Percentiles rank a stretch among this genome's conserved stretches.
Evolutionary conservation across 192 early-diverging fungal genomes (phyloP).

Genomic region (Phlyctochytrium bullatum): DNA sequence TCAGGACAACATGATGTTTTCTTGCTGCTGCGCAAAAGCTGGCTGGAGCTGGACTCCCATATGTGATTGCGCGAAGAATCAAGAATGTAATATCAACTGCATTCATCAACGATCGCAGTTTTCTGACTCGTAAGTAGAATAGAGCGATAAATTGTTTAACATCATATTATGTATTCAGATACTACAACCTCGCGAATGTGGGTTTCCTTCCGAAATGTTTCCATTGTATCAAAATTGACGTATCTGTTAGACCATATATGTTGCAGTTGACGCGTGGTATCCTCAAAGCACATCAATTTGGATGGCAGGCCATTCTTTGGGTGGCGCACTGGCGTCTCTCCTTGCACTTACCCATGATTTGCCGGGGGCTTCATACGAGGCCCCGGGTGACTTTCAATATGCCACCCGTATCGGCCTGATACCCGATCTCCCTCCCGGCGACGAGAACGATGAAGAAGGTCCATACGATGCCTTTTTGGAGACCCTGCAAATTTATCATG

Average conservation of each 20-base stretch:
- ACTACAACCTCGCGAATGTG: slow-evolving; percentile 63
- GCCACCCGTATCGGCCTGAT: slow-evolving; percentile 78
- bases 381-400: slow-evolving; percentile 78
- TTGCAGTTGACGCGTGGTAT: slow-evolving; percentile 62
- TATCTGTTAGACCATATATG: slow-evolving; percentile 54
- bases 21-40: slow-evolving; percentile 91
- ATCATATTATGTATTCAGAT: slow-evolving; percentile 23
- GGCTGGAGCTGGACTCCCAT: slow-evolving; percentile 77
- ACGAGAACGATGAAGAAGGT: neutral
- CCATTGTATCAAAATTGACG: slow-evolving; percentile 20
- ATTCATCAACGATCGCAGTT: slow-evolving; percentile 32
- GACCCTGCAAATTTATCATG: slow-evolving; percentile 76
- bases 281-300: slow-evolving; percentile 66
- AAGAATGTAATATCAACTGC: slow-evolving; percentile 33
- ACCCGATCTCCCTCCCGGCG: slow-evolving; percentile 30
- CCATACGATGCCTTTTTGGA: slow-evolving; percentile 51
- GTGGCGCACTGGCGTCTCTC: slow-evolving; percentile 61
- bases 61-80: slow-evolving; percentile 66
- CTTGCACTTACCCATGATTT: slow-evolving; percentile 81
- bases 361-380: slow-evolving; percentile 79
- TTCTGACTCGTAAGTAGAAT: slow-evolving; percentile 10
- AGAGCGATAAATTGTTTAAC: neutral
- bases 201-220: neutral
- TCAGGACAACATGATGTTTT: slow-evolving; percentile 94
- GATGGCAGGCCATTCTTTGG: slow-evolving; percentile 73